Conservation (phyloP, 2,329 filamentous ascomycete genomes). For the Hawksworthiomyces lignivorus region DNA sequence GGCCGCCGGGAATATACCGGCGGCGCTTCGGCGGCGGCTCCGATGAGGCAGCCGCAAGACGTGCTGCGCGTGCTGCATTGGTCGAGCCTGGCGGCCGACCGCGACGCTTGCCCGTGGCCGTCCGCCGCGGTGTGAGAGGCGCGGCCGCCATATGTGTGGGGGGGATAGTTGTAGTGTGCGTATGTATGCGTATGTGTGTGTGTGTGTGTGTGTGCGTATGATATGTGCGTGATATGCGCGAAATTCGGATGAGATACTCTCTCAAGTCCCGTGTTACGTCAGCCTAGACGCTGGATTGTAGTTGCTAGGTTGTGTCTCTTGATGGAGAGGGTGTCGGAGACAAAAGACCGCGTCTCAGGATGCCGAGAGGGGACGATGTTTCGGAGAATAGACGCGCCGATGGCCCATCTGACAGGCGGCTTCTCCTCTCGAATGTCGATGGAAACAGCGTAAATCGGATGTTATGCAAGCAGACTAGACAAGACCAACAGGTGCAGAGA, state of each 20-base stretch:
- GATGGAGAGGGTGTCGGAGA: neutral
- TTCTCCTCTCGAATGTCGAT: too few species aligned
- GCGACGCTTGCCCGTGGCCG: conserved; percentile 36
- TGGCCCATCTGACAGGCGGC: neutral
- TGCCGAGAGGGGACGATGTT: conserved; percentile 3
- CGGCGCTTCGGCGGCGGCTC: conserved; percentile 64
- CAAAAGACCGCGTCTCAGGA: conserved; percentile 5
- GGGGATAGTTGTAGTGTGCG: neutral
- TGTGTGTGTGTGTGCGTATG: neutral
- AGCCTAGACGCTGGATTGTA: too few species aligned
- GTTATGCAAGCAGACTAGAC: too few species aligned
- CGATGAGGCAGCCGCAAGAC: conserved; percentile 30
- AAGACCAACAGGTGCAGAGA: too few species aligned
- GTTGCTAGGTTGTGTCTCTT: neutral
- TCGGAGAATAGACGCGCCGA: neutral
- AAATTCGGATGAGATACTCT: too few species aligned
- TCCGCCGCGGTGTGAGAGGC: conserved; percentile 32
- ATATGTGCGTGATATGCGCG: too few species aligned
- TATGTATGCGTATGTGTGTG: neutral
- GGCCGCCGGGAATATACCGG: conserved; percentile 78
- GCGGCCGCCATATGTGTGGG: conserved; percentile 22
- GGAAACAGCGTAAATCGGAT: too few species aligned
- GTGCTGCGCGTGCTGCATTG: conserved; percentile 26
- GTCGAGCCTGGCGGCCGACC: conserved; percentile 33
- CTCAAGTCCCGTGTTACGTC: too few species aligned